Conservation (phyloP, 202 grass and related monocot species). For the Saccharum hybrid region DNA sequence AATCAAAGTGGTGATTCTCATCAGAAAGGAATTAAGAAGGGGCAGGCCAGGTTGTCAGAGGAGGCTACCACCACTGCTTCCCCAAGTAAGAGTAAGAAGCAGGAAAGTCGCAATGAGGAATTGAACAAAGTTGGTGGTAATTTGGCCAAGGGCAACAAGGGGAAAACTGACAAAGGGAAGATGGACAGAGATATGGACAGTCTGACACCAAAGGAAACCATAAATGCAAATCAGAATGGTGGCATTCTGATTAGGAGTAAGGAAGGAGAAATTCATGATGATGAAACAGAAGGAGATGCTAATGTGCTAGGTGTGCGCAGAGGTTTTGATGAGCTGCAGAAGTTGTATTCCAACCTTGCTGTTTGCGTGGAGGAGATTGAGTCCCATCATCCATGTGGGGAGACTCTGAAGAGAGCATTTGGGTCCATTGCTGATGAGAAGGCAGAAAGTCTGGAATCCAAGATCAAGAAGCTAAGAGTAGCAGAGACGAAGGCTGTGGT, state of each 20-base stretch:
- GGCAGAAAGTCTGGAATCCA: constrained; percentile 48
- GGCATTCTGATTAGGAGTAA: neutral
- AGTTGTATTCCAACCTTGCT: constrained; percentile 41
- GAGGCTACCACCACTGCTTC: neutral
- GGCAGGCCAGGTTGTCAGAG: neutral
- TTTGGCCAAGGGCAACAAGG: constrained; percentile 25
- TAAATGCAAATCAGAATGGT: constrained; percentile 30
- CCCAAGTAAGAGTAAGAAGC: constrained; percentile 16
- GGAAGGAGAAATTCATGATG: constrained; percentile 4
- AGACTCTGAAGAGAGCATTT: constrained; percentile 58
- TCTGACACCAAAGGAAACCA: constrained; percentile 10
- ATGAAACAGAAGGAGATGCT: constrained; percentile 27
- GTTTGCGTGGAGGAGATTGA: constrained; percentile 38
- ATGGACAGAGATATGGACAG: neutral
- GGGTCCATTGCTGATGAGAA: constrained; percentile 44
- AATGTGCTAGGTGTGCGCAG: constrained; percentile 8
- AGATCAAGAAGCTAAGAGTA: constrained; percentile 46
- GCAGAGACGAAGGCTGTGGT: constrained; percentile 24
- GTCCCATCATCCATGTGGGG: constrained; percentile 42
- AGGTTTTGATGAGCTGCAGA: constrained; percentile 40
- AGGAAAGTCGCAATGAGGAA: constrained; percentile 21
- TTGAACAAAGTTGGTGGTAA: constrained; percentile 10
- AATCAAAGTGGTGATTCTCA: constrained; percentile 5
- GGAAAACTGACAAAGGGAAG: constrained; percentile 12
- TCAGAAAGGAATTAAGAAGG: constrained; percentile 32